phyloP scores from a whole-genome alignment of 2,329 filamentous ascomycete species.

The Zasmidium cellare region DNA sequence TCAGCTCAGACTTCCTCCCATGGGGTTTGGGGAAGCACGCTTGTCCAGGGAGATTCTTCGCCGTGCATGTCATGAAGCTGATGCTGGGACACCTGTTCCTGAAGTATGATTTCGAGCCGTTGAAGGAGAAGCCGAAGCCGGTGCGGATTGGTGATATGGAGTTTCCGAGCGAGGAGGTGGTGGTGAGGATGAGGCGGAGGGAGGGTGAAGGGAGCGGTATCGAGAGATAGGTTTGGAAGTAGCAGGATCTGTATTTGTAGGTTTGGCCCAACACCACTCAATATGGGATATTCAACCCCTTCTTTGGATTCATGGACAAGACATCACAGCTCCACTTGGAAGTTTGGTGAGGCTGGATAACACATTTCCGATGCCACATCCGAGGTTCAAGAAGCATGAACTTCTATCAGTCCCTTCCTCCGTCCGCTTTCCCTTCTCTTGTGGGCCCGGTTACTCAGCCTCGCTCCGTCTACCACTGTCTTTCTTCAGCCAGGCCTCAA shows the following conservation, averaged over 20 bases:
- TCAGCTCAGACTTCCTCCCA: conserved; percentile 19
- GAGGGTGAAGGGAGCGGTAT: not conserved
- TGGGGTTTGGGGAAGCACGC: conserved; percentile 24
- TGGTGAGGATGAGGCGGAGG: not conserved
- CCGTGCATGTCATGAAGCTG: conserved; percentile 47
- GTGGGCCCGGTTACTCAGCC: too few relatives aligned
- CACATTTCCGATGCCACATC: too few relatives aligned
- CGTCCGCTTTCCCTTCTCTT: too few relatives aligned
- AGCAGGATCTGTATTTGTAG: not conserved
- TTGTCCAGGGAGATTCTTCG: conserved; percentile 45
- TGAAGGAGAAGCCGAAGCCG: conserved; percentile 5
- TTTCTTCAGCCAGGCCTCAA: too few relatives aligned
- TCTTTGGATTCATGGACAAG: too few relatives aligned
- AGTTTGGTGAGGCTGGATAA: too few relatives aligned
- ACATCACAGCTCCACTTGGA: too few relatives aligned
- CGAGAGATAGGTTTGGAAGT: not conserved
- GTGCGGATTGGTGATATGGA: not conserved
- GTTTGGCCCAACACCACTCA: too few relatives aligned
- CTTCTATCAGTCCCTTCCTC: too few relatives aligned
- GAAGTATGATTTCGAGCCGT: conserved; percentile 37
- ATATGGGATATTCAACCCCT: too few relatives aligned
- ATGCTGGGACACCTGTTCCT: conserved; percentile 43
- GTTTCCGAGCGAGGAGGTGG: not conserved
- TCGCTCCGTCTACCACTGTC: too few relatives aligned
- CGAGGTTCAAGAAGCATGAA: too few relatives aligned